phyloP scores from a whole-genome alignment of 345 rosid species.

The Linum usitatissimum region DNA sequence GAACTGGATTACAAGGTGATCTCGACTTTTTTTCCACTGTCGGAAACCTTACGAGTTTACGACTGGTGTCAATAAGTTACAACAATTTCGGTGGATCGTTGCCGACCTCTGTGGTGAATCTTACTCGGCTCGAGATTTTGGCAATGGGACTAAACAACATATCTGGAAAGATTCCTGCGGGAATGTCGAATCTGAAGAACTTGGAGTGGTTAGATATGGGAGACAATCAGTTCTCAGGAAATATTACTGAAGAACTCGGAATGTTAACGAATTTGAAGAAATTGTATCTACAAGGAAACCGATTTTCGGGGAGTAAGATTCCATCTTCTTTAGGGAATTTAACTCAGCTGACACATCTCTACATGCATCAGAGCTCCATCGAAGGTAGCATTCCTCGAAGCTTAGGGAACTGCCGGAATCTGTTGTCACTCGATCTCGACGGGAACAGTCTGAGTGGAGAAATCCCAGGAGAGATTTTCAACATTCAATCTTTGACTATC shows the following conservation, averaged over 20 bases:
- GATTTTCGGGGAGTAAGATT: constrained; percentile 6
- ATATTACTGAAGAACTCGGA: constrained; percentile 15
- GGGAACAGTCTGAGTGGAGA: constrained; percentile 10
- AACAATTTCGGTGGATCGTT: constrained; percentile 11
- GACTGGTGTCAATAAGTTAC: not conserved
- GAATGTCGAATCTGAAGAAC: constrained; percentile 5
- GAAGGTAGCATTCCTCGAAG: constrained; percentile 8
- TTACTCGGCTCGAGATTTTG: constrained; percentile 3
- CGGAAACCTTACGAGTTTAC: constrained; percentile 5
- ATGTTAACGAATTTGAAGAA: not conserved
- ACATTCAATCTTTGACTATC: constrained; percentile 8
- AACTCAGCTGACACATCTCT: constrained; percentile 1
- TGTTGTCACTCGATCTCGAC: constrained; percentile 1
- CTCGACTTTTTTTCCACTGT: constrained; percentile 6
- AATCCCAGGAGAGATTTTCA: constrained; percentile 11
- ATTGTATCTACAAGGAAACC: not conserved
- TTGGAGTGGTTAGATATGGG: constrained; percentile 1
- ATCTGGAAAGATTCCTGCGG: constrained; percentile 6
- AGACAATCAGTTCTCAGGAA: not conserved
- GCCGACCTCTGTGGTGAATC: constrained; percentile 8
- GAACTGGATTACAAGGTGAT: constrained; percentile 8
- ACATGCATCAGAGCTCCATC: not conserved
- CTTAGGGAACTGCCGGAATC: constrained; percentile 8
- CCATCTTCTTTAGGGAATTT: constrained; percentile 13
- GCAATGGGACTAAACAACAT: not conserved